Evolutionary conservation across 768 basidiomycete species (phyloP).

Genomic region (Lyophyllum decastes): DNA sequence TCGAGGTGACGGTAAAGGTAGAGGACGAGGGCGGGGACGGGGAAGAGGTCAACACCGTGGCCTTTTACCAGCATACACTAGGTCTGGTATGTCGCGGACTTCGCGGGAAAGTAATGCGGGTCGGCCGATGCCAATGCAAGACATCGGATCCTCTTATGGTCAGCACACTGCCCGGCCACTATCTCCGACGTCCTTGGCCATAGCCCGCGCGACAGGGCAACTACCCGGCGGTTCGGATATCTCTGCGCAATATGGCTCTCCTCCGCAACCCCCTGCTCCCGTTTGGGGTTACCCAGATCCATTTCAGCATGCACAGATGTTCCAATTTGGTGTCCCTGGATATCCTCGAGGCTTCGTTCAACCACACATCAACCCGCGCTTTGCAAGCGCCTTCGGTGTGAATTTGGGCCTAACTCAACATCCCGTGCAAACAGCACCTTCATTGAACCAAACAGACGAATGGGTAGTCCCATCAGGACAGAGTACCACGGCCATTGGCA

Average conservation of each 20-base stretch:
- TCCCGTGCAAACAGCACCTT: slow-evolving; percentile 3
- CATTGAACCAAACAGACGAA: slow-evolving; percentile 34
- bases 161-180: slow-evolving; percentile 28
- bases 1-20: slow-evolving; percentile 40
- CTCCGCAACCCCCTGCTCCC: not conserved
- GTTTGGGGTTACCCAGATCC: slow-evolving; percentile 19
- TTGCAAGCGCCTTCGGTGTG: slow-evolving; percentile 66
- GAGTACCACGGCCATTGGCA: slow-evolving; percentile 11
- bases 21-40: slow-evolving; percentile 34
- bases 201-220: slow-evolving; percentile 48
- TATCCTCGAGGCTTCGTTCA: slow-evolving; percentile 45
- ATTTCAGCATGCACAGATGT: slow-evolving; percentile 19
- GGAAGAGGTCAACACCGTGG: slow-evolving; percentile 31
- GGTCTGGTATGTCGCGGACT: slow-evolving; percentile 3
- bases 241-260: slow-evolving; percentile 9
- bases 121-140: slow-evolving; percentile 19
- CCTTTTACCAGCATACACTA: slow-evolving; percentile 28
- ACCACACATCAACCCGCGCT: slow-evolving; percentile 84
- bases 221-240: slow-evolving; percentile 24
- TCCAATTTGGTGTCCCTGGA: slow-evolving; percentile 15
- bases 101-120: slow-evolving; percentile 15
- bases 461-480: slow-evolving; percentile 35
- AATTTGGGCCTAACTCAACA: slow-evolving; percentile 31
- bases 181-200: slow-evolving; percentile 49
- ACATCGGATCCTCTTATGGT: slow-evolving; percentile 29